These are phyloP conservation scores for Epichloe sylvatica DNA, from an alignment of 2,329 filamentous ascomycete species.

Conservation along the genomic window DNA sequence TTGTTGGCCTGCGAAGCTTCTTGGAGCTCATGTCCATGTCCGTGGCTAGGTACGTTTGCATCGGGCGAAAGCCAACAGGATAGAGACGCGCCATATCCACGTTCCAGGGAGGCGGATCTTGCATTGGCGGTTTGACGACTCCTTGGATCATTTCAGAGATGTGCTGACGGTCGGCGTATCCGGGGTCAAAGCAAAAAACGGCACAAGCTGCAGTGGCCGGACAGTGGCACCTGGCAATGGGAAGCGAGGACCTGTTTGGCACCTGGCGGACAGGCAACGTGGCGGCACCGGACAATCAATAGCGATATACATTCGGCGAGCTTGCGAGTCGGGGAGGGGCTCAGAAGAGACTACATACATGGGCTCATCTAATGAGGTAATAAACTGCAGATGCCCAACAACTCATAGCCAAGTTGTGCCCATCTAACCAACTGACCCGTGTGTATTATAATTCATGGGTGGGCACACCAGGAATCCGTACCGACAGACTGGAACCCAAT, in stretches of 20 bases:
- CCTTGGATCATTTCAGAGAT: too few species aligned
- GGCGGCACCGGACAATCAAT: too few species aligned
- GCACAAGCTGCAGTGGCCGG: too few species aligned
- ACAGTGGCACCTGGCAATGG: background rate
- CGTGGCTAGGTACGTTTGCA: constrained; percentile 42
- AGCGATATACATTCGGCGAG: too few species aligned
- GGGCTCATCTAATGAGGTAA: background rate
- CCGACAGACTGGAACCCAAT: too few species aligned
- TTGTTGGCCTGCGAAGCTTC: background rate
- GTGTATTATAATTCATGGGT: too few species aligned
- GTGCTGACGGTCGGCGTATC: background rate
- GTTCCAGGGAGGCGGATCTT: background rate
- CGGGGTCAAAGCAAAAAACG: too few species aligned
- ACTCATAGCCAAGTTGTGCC: background rate
- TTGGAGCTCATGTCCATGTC: constrained; percentile 3
- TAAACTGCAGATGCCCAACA: background rate
- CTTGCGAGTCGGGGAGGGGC: background rate
- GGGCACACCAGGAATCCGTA: too few species aligned
- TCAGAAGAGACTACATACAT: background rate
- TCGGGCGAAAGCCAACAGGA: constrained; percentile 39
- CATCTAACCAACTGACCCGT: too few species aligned
- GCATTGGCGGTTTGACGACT: background rate
- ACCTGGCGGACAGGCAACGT: background rate
- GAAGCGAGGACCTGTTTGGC: background rate
- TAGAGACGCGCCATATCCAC: constrained; percentile 1